Evolutionary conservation across 1,284 basidiomycete genomes (phyloP).

Genomic region (Bondarzewia mesenterica): DNA sequence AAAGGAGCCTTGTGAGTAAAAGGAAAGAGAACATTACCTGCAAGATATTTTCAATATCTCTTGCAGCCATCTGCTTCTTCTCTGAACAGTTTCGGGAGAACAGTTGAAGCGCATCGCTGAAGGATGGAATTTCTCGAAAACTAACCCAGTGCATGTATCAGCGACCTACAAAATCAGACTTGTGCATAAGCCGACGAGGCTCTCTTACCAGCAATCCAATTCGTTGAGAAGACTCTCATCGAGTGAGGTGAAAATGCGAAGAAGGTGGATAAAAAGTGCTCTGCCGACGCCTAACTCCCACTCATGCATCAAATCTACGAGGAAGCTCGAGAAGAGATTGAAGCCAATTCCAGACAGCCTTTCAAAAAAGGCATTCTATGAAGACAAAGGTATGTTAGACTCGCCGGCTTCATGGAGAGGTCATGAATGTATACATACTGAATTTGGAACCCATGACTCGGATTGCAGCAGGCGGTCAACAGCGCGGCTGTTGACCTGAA

Average conservation of each 20-base stretch:
- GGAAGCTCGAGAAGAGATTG: constrained; percentile 12
- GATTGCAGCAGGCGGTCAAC: constrained; percentile 10
- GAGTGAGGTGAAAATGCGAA: constrained; percentile 15
- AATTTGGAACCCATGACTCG: constrained; percentile 13
- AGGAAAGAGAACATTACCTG: too few species aligned
- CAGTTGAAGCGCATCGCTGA: too few species aligned
- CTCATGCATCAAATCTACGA: constrained; percentile 18
- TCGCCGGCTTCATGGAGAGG: not conserved
- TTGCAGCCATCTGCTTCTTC: too few species aligned
- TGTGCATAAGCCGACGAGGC: not conserved
- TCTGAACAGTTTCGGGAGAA: too few species aligned
- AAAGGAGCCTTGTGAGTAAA: not conserved
- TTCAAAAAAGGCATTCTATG: constrained; percentile 5
- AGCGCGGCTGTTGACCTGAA: constrained; percentile 7
- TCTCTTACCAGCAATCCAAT: constrained; percentile 4
- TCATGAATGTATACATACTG: constrained; percentile 5
- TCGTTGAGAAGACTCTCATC: constrained; percentile 4
- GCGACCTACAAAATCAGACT: too few species aligned
- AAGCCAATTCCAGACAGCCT: constrained; percentile 1
- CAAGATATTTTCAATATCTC: too few species aligned
- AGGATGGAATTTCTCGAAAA: not conserved
- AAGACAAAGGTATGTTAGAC: not conserved
- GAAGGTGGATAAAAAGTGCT: constrained; percentile 16
- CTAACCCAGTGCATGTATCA: too few species aligned
- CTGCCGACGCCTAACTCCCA: constrained; percentile 21